Conservation (phyloP, 768 basidiomycete species). For the Krasilnikovozyma curviuscula region DNA sequence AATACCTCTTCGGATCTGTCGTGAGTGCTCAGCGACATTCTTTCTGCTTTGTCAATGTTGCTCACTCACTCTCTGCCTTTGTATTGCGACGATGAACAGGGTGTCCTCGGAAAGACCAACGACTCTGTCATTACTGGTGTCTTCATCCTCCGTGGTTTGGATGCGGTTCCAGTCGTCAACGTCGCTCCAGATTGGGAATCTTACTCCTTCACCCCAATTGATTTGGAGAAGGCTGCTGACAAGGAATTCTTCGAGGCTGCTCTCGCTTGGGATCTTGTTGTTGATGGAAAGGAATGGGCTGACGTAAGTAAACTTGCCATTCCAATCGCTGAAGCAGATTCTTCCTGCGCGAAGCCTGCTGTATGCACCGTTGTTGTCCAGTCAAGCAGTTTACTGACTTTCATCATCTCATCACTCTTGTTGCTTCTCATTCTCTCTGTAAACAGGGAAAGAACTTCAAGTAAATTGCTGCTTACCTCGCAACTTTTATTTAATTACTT, state of each 20-base stretch:
- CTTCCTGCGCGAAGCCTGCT: no score
- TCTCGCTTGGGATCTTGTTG: constrained; percentile 78
- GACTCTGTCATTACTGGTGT: constrained; percentile 63
- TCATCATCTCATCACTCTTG: no score
- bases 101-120: constrained; percentile 66
- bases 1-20: no score
- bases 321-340: no score
- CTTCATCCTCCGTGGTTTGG: constrained; percentile 60
- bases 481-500: no score
- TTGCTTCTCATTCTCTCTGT: no score
- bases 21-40: background rate
- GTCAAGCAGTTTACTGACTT: no score
- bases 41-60: background rate
- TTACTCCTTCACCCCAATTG: constrained; percentile 59
- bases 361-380: no score
- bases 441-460: no score
- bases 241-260: constrained; percentile 83
- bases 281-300: constrained; percentile 74
- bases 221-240: constrained; percentile 50
- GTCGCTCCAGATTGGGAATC: constrained; percentile 84
- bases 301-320: no score
- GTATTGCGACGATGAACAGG: constrained; percentile 82
- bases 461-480: no score
- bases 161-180: constrained; percentile 37
- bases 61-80: constrained; percentile 28